These are phyloP conservation scores for Flaveria sonorensis DNA, from an alignment of 129 eudicot species.

Conservation along the genomic window DNA sequence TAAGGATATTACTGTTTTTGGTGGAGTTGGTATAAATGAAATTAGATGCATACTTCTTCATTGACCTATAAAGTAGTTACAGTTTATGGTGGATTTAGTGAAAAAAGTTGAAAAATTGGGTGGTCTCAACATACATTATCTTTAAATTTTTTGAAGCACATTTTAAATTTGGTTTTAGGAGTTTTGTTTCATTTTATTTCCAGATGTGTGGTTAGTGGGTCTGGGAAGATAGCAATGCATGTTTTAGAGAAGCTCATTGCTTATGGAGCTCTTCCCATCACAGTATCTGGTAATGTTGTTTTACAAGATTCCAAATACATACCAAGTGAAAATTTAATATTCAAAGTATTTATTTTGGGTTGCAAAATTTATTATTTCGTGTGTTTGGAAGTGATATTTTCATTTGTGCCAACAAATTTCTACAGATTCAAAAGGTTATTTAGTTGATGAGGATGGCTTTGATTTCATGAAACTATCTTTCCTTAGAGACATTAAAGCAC, in stretches of 20 bases:
- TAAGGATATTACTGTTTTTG: neutral
- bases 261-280: slow-evolving; percentile 89
- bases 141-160: neutral
- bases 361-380: neutral
- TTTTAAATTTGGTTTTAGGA: neutral
- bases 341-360: neutral
- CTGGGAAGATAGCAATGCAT: slow-evolving; percentile 97
- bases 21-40: neutral
- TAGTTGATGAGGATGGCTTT: slow-evolving; percentile 98
- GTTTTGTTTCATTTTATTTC: slow-evolving; percentile 22
- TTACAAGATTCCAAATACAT: neutral
- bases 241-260: slow-evolving; percentile 95
- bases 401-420: neutral
- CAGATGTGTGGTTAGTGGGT: slow-evolving; percentile 97
- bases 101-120: neutral
- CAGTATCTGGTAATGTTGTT: slow-evolving; percentile 74
- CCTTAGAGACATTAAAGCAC: slow-evolving; percentile 84
- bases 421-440: slow-evolving; percentile 94
- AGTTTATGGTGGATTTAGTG: neutral
- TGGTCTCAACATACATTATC: neutral
- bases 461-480: slow-evolving; percentile 86
- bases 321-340: neutral
- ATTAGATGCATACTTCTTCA: neutral
- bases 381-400: neutral
- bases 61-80: neutral